These are phyloP conservation scores for Dactylellina drechsleri DNA, from an alignment of 2,329 filamentous ascomycete species.

Conservation along the genomic window DNA sequence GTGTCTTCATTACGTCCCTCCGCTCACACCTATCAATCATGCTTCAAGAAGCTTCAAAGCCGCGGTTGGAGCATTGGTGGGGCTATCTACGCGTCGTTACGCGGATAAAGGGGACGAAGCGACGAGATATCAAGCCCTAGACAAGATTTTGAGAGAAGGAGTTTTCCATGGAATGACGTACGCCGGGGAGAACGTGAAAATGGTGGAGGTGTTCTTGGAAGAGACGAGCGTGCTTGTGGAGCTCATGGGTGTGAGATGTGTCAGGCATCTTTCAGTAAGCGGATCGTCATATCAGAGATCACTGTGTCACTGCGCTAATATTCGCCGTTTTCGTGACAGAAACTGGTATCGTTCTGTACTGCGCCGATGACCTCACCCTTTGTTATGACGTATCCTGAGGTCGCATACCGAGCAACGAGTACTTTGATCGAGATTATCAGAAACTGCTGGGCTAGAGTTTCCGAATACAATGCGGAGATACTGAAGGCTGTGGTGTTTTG, in stretches of 20 bases:
- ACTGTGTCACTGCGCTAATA: no score
- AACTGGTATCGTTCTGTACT: conserved; percentile 53
- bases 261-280: conserved; percentile 55
- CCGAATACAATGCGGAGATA: conserved; percentile 52
- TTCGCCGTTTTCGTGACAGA: conserved; percentile 20
- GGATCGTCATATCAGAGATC: no score
- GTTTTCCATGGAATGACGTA: conserved; percentile 56
- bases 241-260: conserved; percentile 54
- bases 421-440: conserved; percentile 47
- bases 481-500: conserved; percentile 55
- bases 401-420: conserved; percentile 34
- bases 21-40: conserved; percentile 55
- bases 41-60: conserved; percentile 50
- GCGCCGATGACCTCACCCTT: conserved; percentile 56
- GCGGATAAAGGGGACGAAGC: conserved; percentile 16
- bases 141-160: conserved; percentile 54
- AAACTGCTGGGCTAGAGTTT: conserved; percentile 55
- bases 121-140: conserved; percentile 50
- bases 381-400: conserved; percentile 36
- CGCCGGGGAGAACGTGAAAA: conserved; percentile 54
- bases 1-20: conserved; percentile 56
- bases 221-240: conserved; percentile 20
- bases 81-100: conserved; percentile 33
- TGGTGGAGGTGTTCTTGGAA: conserved; percentile 53
- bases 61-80: conserved; percentile 45